Conservation (phyloP, 129 eudicot species). For the Ambrosia trifida region DNA sequence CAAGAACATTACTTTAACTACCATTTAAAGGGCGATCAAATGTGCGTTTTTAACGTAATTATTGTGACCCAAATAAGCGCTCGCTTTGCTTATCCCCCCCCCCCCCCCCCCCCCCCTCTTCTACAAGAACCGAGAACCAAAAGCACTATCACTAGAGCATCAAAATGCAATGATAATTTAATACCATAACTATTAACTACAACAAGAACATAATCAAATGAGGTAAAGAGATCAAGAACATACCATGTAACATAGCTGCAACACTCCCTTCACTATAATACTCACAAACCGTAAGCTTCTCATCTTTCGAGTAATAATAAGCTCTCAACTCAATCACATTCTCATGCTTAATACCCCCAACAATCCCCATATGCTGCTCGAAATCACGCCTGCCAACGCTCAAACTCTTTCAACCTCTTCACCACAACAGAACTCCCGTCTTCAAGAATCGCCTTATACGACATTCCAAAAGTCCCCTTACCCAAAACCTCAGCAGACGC, state of each 20-base stretch:
- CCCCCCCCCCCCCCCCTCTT: not conserved
- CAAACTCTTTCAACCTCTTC: conserved; percentile 92
- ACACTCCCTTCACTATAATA: conserved; percentile 81
- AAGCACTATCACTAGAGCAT: not conserved
- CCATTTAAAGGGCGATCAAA: not conserved
- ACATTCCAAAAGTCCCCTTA: conserved; percentile 92
- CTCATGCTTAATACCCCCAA: conserved; percentile 84
- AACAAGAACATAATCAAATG: not conserved
- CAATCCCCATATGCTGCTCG: conserved; percentile 83
- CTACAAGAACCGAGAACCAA: too few relatives aligned
- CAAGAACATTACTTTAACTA: not conserved
- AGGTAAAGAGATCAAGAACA: conserved; percentile 29
- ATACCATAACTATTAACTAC: not conserved
- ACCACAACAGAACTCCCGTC: conserved; percentile 93
- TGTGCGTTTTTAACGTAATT: not conserved
- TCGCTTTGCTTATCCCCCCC: too few relatives aligned
- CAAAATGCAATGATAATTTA: not conserved
- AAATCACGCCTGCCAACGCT: conserved; percentile 79
- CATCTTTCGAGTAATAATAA: conserved; percentile 91
- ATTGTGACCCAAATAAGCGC: not conserved
- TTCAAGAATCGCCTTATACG: conserved; percentile 88
- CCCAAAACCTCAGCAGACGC: conserved; percentile 98
- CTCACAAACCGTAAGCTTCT: conserved; percentile 89
- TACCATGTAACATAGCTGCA: conserved; percentile 91
- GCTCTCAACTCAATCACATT: conserved; percentile 86